Percentiles rank a stretch among this genome's conserved stretches.
phyloP scores from a whole-genome alignment of 2,329 filamentous ascomycete genomes.

The Cercospora sp. region DNA sequence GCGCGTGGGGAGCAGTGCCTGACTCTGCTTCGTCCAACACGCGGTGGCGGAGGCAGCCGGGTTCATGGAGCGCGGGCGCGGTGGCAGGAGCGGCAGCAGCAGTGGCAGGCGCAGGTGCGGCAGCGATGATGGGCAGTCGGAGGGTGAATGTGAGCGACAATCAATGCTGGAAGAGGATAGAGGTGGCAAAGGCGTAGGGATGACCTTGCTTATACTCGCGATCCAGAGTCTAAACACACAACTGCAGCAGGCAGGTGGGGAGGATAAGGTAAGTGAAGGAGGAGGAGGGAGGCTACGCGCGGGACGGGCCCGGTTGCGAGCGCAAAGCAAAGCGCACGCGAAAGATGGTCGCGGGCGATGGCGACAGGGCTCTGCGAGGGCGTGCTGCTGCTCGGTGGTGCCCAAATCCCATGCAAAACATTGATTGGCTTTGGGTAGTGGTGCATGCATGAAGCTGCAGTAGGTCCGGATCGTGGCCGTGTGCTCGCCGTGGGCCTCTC shows the following conservation, averaged over 20 bases:
- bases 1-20: constrained; percentile 12
- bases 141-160: constrained; percentile 28
- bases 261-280: background rate
- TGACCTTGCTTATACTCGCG: constrained; percentile 36
- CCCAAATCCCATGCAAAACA: background rate
- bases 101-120: background rate
- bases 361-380: background rate
- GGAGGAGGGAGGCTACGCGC: background rate
- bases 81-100: constrained; percentile 9
- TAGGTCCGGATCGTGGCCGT: constrained; percentile 17
- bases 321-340: background rate
- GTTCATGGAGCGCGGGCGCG: constrained; percentile 13
- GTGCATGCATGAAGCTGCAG: constrained; percentile 16
- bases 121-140: background rate
- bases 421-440: constrained; percentile 17
- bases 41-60: constrained; percentile 13
- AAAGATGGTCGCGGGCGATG: background rate
- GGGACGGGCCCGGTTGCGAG: constrained; percentile 5
- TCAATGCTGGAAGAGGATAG: constrained; percentile 33
- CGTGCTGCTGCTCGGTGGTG: constrained; percentile 8
- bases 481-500: constrained; percentile 13
- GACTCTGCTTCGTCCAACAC: constrained; percentile 24
- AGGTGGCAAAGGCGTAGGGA: constrained; percentile 32
- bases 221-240: constrained; percentile 6
- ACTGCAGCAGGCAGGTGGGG: background rate